Base-by-base conservation (phyloP, 495 filamentous ascomycete genomes). In the Daldinia loculata region DNA sequence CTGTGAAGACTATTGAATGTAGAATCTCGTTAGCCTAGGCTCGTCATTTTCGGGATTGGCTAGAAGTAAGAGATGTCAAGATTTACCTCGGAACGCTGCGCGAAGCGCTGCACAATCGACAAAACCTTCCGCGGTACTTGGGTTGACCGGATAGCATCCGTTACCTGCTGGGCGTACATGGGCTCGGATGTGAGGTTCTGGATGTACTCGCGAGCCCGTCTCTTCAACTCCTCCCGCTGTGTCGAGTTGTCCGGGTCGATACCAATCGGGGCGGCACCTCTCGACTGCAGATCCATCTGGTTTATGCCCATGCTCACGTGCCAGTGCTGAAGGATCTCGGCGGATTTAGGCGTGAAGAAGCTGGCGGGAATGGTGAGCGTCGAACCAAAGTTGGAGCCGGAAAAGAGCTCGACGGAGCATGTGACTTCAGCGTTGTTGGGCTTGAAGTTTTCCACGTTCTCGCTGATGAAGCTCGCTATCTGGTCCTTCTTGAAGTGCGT, bases 241-340 rank as follows among this genome's bases (percentile, higher is more conserved):
- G 78, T 39, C 43, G 76, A 55, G 63, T 76, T 63, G 3, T 74
- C 68, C 26, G 77, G 63, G 39, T 83, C 74, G 55, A 87, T 72
- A 11, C 83, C 85, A 19, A 87, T 80, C 6, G 84, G 82, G 32
- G 77, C 80, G 6, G 83, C 79, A 0, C 75, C 70, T 1, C 70
- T 45, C 12, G 73, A 72, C 22, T 81, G 74, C 30, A 85, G 72
- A 59, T 80, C 74, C 52, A 81, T 67, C 29, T 74, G 69, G 61
- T 80, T 77, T 24, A 59, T 32, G 17, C 66, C 76, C 41, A 68
- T 63, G 64, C 74, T 63, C 55, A 82, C 57, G 67, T 82, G 80
- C 75, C 79, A 81, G 45, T 85, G 84, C 57, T 79, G 72, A 15
- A 85, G 74, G 69, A 86, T 79, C 60, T 86, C 80, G 19, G 58